Conservation (phyloP, 805 yeast species). For the Blastobotrys chiropterorum region DNA sequence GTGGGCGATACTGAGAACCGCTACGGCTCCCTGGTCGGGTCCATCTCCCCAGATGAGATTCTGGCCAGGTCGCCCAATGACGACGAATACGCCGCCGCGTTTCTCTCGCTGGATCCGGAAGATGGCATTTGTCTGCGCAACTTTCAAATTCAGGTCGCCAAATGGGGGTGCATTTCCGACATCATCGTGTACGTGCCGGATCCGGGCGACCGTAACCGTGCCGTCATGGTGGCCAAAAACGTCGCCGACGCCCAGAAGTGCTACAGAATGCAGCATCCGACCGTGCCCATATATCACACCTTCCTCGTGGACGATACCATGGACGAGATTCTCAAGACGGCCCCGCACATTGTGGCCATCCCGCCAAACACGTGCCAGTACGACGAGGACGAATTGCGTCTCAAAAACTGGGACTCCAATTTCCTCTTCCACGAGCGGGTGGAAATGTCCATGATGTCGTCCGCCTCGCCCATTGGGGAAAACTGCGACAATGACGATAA, state of each 20-base stretch:
- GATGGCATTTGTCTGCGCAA: conserved; percentile 74
- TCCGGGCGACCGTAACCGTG: conserved; percentile 23
- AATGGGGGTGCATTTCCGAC: conserved; percentile 67
- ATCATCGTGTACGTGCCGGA: conserved; percentile 68
- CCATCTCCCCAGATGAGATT: conserved; percentile 21
- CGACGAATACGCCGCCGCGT: conserved; percentile 40
- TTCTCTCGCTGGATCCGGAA: conserved; percentile 58
- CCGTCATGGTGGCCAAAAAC: conserved; percentile 14
- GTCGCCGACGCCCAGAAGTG: conserved; percentile 18
- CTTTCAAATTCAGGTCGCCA: conserved; percentile 81
- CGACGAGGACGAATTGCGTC: conserved; percentile 20
- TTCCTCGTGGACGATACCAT: conserved; percentile 17
- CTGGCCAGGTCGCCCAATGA: conserved; percentile 3
- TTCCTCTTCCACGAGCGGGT: conserved; percentile 65
- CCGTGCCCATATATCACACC: conserved; percentile 14
- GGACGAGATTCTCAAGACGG: conserved; percentile 15
- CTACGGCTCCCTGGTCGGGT: conserved; percentile 22
- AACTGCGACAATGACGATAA: background rate
- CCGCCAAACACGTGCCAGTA: conserved; percentile 15
- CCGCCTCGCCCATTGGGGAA: conserved; percentile 52
- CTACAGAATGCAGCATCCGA: conserved; percentile 9
- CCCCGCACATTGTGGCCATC: conserved; percentile 22
- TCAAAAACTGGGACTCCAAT: conserved; percentile 37
- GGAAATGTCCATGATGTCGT: conserved; percentile 80
- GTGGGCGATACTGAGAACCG: conserved; percentile 20